phyloP scores from a whole-genome alignment of 208 protist genomes.

The Balamuthia mandrillaris region DNA sequence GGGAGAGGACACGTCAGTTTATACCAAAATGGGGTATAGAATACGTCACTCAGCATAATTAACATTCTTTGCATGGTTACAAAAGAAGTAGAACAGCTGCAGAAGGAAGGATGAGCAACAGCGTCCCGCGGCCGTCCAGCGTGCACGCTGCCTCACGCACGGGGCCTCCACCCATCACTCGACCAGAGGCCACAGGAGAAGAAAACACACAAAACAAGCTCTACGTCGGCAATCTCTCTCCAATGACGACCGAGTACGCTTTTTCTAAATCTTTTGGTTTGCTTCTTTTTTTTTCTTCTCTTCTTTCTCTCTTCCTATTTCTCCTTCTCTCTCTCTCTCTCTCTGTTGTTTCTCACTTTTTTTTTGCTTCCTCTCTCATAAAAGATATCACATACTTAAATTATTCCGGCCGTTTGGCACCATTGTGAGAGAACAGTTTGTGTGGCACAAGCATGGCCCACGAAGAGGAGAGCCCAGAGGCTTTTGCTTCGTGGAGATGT shows the following conservation, averaged over 20 bases:
- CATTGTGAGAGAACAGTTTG: slow-evolving; percentile 20
- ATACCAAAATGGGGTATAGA: not conserved
- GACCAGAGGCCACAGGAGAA: not conserved
- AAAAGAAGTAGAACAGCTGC: not conserved
- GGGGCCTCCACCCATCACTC: too few species aligned
- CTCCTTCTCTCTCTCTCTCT: not conserved
- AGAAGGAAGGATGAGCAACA: not conserved
- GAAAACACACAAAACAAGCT: slow-evolving; percentile 13
- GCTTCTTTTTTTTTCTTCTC: not conserved
- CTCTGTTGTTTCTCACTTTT: not conserved
- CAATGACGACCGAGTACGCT: not conserved
- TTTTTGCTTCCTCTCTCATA: not conserved
- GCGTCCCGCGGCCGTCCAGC: not conserved
- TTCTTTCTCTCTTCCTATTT: not conserved
- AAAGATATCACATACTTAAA: slow-evolving; percentile 21
- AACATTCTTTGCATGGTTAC: not conserved
- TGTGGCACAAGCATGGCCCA: slow-evolving; percentile 28
- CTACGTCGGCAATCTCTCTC: slow-evolving; percentile 11
- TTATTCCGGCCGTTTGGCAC: slow-evolving; percentile 6
- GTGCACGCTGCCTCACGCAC: not conserved
- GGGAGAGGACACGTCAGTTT: not conserved
- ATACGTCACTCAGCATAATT: not conserved
- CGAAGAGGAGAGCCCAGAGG: slow-evolving; percentile 14
- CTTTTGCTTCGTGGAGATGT: slow-evolving; percentile 23
- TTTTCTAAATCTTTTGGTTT: not conserved